Evolutionary conservation across 129 eudicot genomes (phyloP).

Genomic region (Cynara cardunculus): DNA sequence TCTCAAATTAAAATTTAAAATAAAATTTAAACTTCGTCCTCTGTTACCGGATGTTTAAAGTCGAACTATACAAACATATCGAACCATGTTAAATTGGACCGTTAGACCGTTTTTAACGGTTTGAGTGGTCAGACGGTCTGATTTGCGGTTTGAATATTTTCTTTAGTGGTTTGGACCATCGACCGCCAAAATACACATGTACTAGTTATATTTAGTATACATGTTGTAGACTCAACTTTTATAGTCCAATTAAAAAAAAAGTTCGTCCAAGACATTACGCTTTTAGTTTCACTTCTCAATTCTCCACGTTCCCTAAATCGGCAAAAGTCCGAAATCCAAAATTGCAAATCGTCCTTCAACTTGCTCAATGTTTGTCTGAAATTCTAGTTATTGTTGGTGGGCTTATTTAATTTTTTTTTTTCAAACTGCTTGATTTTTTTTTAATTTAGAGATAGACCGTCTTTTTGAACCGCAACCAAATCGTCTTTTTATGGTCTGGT

Average conservation of each 20-base stretch:
- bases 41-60: too few relatives aligned
- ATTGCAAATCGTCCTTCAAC: neutral
- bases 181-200: neutral
- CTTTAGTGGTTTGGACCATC: neutral
- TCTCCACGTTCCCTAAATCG: neutral
- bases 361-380: neutral
- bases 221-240: neutral
- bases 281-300: neutral
- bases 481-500: too few relatives aligned
- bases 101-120: too few relatives aligned
- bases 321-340: neutral
- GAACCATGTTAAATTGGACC: too few relatives aligned
- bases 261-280: neutral
- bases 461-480: too few relatives aligned
- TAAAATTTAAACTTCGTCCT: too few relatives aligned
- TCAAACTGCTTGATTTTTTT: too few relatives aligned
- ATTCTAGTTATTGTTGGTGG: too few relatives aligned
- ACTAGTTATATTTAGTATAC: neutral
- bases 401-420: too few relatives aligned
- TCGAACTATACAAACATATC: too few relatives aligned
- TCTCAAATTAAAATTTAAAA: too few relatives aligned
- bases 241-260: neutral
- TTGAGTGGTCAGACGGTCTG: neutral
- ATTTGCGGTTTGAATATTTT: neutral
- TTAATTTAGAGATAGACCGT: too few relatives aligned